Percentiles rank a stretch among this genome's conserved stretches.
Evolutionary conservation across 805 yeast species (phyloP).

Genomic region (Ogataea paradorogensis): DNA sequence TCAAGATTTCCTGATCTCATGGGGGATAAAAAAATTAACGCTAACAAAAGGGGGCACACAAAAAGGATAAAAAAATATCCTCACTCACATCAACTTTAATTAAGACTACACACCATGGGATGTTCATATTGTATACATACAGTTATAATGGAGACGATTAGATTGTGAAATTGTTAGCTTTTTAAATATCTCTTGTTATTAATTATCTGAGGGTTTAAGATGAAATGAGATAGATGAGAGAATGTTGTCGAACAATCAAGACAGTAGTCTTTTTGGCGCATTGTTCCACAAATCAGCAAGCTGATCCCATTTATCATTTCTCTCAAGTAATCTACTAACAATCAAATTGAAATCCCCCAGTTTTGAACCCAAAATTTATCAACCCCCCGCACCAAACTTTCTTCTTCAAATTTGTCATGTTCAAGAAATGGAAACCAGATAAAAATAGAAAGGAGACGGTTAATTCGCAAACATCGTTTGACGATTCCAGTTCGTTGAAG

Average conservation of each 20-base stretch:
- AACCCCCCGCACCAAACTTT: conserved; percentile 6
- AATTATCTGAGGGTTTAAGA: too few species aligned
- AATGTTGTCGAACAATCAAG: too few species aligned
- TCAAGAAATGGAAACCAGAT: conserved; percentile 28
- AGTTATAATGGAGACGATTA: not conserved
- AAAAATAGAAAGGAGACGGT: conserved; percentile 17
- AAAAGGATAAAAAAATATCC: conserved; percentile 4
- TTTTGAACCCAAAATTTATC: not conserved
- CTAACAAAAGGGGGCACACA: conserved; percentile 6
- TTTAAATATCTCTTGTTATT: not conserved
- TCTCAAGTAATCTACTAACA: too few species aligned
- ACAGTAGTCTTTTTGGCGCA: too few species aligned
- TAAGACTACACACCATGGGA: not conserved
- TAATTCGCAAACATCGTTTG: not conserved
- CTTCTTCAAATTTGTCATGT: conserved; percentile 16
- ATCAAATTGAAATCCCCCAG: too few species aligned
- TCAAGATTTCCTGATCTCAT: conserved; percentile 2
- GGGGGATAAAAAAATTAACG: conserved; percentile 2
- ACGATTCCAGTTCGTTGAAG: conserved; percentile 9
- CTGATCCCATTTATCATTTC: too few species aligned
- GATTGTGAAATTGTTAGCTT: not conserved
- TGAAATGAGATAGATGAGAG: too few species aligned
- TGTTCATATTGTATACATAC: too few species aligned
- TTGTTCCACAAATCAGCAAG: too few species aligned
- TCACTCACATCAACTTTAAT: not conserved